Evolutionary conservation across 176 grass and related monocot species (phyloP).

Genomic region (Oryza longistaminata): DNA sequence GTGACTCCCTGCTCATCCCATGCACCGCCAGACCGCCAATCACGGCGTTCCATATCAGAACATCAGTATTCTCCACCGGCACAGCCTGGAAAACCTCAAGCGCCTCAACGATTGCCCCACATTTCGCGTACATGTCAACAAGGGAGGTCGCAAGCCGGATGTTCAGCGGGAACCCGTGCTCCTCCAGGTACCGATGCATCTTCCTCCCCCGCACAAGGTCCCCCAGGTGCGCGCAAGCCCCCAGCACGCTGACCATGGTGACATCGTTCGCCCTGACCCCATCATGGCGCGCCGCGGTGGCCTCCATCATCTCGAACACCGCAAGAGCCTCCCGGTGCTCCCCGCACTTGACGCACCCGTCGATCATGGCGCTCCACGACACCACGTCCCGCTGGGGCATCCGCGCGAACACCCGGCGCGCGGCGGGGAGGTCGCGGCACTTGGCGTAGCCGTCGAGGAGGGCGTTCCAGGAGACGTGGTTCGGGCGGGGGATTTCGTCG

Average conservation of each 20-base stretch:
- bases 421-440: constrained; percentile 48
- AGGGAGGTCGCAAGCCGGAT: constrained; percentile 53
- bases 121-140: constrained; percentile 70
- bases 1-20: constrained; percentile 46
- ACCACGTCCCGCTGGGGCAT: constrained; percentile 65
- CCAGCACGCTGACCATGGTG: constrained; percentile 62
- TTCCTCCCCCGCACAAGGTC: constrained; percentile 46
- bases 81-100: constrained; percentile 51
- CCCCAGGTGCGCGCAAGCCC: constrained; percentile 60
- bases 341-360: constrained; percentile 62
- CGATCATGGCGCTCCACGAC: constrained; percentile 73
- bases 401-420: constrained; percentile 34
- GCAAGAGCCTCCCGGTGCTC: constrained; percentile 48
- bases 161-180: constrained; percentile 41
- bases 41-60: constrained; percentile 66
- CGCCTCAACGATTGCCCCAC: constrained; percentile 52
- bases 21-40: constrained; percentile 63
- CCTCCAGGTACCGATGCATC: constrained; percentile 49
- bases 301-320: constrained; percentile 58
- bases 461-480: constrained; percentile 64
- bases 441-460: constrained; percentile 75
- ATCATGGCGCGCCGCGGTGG: neutral
- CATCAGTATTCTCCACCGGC: constrained; percentile 40
- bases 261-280: constrained; percentile 50
- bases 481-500: constrained; percentile 55